Evolutionary conservation across 108 stramenopile species (phyloP).

Genomic region (Pseudonitzschia multiseries): DNA sequence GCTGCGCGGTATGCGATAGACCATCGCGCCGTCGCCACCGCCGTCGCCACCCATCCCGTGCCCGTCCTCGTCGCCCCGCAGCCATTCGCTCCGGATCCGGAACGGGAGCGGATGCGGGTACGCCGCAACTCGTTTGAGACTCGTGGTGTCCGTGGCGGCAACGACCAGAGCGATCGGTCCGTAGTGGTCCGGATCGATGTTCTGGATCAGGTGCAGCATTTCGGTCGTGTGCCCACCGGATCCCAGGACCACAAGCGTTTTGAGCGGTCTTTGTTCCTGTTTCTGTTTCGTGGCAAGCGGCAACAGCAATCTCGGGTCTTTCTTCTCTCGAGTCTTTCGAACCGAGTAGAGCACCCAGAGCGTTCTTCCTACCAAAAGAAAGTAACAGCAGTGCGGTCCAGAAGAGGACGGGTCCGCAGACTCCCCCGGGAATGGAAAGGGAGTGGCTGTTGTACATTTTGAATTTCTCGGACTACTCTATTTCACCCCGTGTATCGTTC

Average conservation of each 20-base stretch:
- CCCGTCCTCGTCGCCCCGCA: neutral
- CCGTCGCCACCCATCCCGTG: no score
- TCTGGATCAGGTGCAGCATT: conserved; percentile 70
- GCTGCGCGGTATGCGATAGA: conserved; percentile 65
- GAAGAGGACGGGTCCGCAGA: no score
- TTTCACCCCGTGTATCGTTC: no score
- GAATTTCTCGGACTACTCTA: no score
- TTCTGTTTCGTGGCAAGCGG: neutral
- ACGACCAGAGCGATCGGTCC: conserved; percentile 60
- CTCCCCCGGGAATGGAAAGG: no score
- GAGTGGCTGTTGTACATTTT: no score
- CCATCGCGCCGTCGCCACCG: neutral
- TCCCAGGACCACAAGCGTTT: conserved; percentile 76
- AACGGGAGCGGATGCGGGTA: conserved; percentile 18
- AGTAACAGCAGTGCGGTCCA: neutral
- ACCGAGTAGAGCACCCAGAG: neutral
- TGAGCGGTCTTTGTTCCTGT: conserved; percentile 27
- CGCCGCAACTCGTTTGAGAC: conserved; percentile 48
- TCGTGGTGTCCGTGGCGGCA: conserved; percentile 70
- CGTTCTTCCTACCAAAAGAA: neutral
- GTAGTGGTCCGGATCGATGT: conserved; percentile 55
- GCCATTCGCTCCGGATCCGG: no score
- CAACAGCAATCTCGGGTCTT: conserved; percentile 3
- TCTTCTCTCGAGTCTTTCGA: neutral
- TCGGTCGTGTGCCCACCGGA: conserved; percentile 91